These are phyloP conservation scores for Eutrema salsugineum DNA, from an alignment of 441 rosid genomes.

Conservation along the genomic window DNA sequence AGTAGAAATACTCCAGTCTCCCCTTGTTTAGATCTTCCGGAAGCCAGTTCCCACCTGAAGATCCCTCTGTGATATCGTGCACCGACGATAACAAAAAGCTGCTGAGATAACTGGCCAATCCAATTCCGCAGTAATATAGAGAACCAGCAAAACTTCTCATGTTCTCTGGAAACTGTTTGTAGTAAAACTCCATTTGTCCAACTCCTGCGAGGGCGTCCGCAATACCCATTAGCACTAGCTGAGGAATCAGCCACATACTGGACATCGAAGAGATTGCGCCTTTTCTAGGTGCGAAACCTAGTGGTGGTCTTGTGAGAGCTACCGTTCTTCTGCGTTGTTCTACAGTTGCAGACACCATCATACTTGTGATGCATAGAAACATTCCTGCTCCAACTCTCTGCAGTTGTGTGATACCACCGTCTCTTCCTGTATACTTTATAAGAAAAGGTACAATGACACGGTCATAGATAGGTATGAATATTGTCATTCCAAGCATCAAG, in stretches of 20 bases:
- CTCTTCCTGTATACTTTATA: constrained; percentile 44
- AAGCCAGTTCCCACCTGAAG: constrained; percentile 45
- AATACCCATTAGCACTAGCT: constrained; percentile 52
- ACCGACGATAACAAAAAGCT: constrained; percentile 47
- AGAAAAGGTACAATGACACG: constrained; percentile 52
- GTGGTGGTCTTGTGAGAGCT: constrained; percentile 41
- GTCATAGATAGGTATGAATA: constrained; percentile 70
- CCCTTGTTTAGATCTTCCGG: constrained; percentile 63
- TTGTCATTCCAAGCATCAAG: constrained; percentile 50
- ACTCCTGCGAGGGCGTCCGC: constrained; percentile 50
- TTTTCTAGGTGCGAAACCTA: constrained; percentile 39
- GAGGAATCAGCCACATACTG: constrained; percentile 62
- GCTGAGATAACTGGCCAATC: constrained; percentile 43
- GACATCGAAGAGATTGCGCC: constrained; percentile 58
- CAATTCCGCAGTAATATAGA: constrained; percentile 44
- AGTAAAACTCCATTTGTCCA: constrained; percentile 54
- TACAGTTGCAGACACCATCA: constrained; percentile 51
- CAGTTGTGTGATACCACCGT: constrained; percentile 64
- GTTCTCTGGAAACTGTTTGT: constrained; percentile 71
- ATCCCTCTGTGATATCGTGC: constrained; percentile 35
- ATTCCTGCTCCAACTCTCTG: constrained; percentile 64
- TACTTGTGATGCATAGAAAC: constrained; percentile 43
- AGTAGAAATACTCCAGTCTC: constrained; percentile 51
- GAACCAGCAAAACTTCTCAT: constrained; percentile 67
- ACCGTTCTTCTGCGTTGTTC: constrained; percentile 46